These are phyloP conservation scores for Linanthus parryae DNA, from an alignment of 148 eudicot species.

Conservation along the genomic window DNA sequence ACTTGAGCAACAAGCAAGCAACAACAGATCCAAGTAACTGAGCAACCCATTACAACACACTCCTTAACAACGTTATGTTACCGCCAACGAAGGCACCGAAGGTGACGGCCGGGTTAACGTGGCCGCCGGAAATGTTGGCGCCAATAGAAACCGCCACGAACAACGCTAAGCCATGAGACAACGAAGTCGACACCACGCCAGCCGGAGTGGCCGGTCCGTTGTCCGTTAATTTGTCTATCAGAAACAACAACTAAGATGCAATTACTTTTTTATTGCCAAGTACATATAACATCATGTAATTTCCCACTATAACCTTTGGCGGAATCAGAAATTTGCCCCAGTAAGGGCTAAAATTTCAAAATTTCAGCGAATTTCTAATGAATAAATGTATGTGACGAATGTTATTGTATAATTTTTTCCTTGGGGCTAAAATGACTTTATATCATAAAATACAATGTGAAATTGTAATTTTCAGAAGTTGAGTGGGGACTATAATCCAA, in stretches of 20 bases:
- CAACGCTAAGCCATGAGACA: conserved; percentile 61
- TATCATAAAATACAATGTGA: too few relatives aligned
- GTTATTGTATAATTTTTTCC: too few relatives aligned
- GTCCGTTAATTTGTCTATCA: conserved; percentile 51
- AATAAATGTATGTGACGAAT: too few relatives aligned
- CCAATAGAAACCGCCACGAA: conserved; percentile 68
- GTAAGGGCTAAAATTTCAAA: too few relatives aligned
- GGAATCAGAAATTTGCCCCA: too few relatives aligned
- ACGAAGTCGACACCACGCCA: conserved; percentile 51
- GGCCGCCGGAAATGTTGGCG: conserved; percentile 78
- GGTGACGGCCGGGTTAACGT: too few relatives aligned
- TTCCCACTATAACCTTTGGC: background rate
- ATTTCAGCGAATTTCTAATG: too few relatives aligned
- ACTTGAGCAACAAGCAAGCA: too few relatives aligned
- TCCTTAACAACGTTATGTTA: conserved; percentile 54
- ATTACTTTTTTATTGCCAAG: background rate
- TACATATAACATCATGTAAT: background rate
- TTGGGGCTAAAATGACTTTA: too few relatives aligned
- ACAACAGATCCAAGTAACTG: conserved; percentile 70
- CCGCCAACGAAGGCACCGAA: conserved; percentile 70
- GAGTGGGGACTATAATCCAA: too few relatives aligned
- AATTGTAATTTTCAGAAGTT: too few relatives aligned
- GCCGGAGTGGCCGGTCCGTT: conserved; percentile 49
- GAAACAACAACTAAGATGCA: background rate
- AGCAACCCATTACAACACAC: conserved; percentile 70